Evolutionary conservation across 257 asterid genomes (phyloP).

Genomic region (Nicotiana benthamiana): DNA sequence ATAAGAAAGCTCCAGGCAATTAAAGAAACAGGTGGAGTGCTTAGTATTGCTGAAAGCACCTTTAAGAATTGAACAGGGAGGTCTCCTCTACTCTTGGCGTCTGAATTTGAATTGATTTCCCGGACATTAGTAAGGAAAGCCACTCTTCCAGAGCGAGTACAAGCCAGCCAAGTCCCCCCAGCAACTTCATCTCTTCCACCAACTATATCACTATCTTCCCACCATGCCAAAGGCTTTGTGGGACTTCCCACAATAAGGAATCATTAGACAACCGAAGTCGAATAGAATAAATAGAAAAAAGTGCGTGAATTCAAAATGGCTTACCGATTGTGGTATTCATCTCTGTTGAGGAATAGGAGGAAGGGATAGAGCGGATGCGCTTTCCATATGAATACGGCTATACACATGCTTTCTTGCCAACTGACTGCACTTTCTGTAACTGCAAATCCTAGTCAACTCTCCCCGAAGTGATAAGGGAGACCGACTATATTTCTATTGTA

Average conservation of each 20-base stretch:
- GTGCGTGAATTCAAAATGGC: not conserved
- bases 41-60: slow-evolving; percentile 3
- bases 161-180: slow-evolving; percentile 89
- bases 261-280: not conserved
- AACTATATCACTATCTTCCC: slow-evolving; percentile 53
- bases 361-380: slow-evolving; percentile 58
- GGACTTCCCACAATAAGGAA: slow-evolving; percentile 25
- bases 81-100: slow-evolving; percentile 49
- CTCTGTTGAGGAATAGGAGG: slow-evolving; percentile 67
- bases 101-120: slow-evolving; percentile 27
- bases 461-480: too few species aligned
- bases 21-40: slow-evolving; percentile 5
- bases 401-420: slow-evolving; percentile 38
- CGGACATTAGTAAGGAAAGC: slow-evolving; percentile 79
- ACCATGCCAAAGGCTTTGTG: slow-evolving; percentile 62
- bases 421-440: not conserved
- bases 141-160: slow-evolving; percentile 40
- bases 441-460: too few species aligned
- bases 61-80: slow-evolving; percentile 73
- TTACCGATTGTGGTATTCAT: slow-evolving; percentile 56
- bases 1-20: not conserved
- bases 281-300: not conserved
- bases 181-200: slow-evolving; percentile 72
- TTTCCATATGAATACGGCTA: slow-evolving; percentile 62
- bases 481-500: too few species aligned